These are phyloP conservation scores for Leucosporidium scottii DNA, from an alignment of 768 basidiomycete species.

Conservation along the genomic window DNA sequence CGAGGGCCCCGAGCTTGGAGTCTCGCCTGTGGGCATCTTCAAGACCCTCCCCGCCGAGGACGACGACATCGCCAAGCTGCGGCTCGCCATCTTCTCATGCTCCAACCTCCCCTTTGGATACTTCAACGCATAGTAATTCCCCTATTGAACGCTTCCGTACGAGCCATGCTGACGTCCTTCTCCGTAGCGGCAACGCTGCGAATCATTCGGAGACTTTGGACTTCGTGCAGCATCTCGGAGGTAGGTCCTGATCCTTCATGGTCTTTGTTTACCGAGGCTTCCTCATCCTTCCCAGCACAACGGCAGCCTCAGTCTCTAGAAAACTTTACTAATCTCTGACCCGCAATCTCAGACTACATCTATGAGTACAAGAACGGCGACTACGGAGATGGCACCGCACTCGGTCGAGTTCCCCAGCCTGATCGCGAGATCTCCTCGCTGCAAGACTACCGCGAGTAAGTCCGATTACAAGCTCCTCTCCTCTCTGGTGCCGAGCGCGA, in stretches of 20 bases:
- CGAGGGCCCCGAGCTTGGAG: slow-evolving; percentile 44
- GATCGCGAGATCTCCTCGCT: slow-evolving; percentile 56
- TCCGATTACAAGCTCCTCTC: no score
- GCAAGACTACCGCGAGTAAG: slow-evolving; percentile 52
- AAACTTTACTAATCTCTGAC: no score
- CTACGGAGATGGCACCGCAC: slow-evolving; percentile 44
- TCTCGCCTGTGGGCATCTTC: slow-evolving; percentile 51
- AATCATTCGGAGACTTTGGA: slow-evolving; percentile 52
- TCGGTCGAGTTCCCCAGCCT: slow-evolving; percentile 49
- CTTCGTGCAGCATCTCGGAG: slow-evolving; percentile 52
- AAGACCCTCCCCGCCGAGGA: slow-evolving; percentile 50
- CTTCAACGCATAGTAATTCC: slow-evolving; percentile 64
- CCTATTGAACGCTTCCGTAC: no score
- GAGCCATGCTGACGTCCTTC: no score
- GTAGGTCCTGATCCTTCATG: no score
- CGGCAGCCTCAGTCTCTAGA: no score
- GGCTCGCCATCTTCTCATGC: slow-evolving; percentile 51
- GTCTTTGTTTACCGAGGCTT: no score
- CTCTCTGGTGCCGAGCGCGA: slow-evolving; percentile 9
- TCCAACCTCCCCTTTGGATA: slow-evolving; percentile 49
- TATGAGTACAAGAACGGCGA: slow-evolving; percentile 38
- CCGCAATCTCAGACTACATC: slow-evolving; percentile 19
- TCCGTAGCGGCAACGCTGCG: slow-evolving; percentile 52
- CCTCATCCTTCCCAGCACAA: no score
- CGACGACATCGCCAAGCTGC: slow-evolving; percentile 49